Evolutionary conservation across 2,329 filamentous ascomycete genomes (phyloP).

Genomic region (Rhinocladiella similis): DNA sequence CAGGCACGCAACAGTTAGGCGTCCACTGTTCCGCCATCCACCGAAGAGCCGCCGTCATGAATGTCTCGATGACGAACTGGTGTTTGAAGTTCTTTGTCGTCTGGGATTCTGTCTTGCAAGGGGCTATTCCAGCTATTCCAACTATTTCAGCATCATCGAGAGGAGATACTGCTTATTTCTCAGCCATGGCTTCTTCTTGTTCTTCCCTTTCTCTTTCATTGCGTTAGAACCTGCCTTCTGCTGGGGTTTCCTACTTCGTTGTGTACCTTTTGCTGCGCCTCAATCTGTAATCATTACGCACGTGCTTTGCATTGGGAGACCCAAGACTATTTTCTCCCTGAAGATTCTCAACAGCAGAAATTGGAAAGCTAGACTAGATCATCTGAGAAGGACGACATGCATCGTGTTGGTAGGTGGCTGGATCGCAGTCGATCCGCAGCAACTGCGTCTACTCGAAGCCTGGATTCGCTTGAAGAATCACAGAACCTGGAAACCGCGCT

Average conservation of each 20-base stretch:
- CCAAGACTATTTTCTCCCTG: too few relatives aligned
- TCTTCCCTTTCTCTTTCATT: background rate
- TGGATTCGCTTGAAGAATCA: constrained; percentile 59
- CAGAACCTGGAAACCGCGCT: constrained; percentile 37
- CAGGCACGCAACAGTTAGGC: constrained; percentile 1
- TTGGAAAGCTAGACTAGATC: too few relatives aligned
- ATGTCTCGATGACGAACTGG: background rate
- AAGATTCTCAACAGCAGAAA: too few relatives aligned
- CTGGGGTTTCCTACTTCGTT: too few relatives aligned
- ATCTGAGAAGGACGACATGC: constrained; percentile 9
- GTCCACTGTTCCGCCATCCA: background rate
- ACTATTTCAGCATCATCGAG: background rate
- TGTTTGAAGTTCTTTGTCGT: background rate
- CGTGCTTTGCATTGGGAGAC: background rate
- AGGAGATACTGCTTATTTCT: background rate
- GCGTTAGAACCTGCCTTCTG: background rate
- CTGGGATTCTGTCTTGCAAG: background rate
- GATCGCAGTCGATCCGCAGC: constrained; percentile 67
- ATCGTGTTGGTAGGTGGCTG: constrained; percentile 49
- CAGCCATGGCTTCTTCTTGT: too few relatives aligned
- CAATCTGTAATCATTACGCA: background rate
- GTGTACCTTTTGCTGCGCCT: too few relatives aligned
- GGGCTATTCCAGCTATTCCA: background rate
- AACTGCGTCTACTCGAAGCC: constrained; percentile 52
- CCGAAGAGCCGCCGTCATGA: too few relatives aligned